Evolutionary conservation across 106 monocot species (phyloP).

Genomic region (Chionographis japonica): DNA sequence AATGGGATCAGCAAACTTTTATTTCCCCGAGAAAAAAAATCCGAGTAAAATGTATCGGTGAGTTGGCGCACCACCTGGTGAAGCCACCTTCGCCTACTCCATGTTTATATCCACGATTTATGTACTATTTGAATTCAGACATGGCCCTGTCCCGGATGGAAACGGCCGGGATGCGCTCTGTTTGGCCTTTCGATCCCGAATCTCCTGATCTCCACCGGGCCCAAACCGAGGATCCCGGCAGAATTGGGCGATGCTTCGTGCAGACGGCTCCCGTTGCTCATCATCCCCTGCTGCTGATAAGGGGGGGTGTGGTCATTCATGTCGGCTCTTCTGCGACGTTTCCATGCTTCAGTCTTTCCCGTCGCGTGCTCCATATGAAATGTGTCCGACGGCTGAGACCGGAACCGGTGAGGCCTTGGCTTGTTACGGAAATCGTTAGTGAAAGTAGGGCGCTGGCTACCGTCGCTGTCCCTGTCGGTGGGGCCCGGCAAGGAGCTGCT

Average conservation of each 20-base stretch:
- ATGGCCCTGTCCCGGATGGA: slow-evolving; percentile 42
- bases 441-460: slow-evolving; percentile 20
- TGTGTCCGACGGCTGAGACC: slow-evolving; percentile 27
- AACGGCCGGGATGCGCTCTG: slow-evolving; percentile 33
- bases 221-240: slow-evolving; percentile 87
- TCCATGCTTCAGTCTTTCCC: slow-evolving; percentile 84
- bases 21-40: slow-evolving; percentile 36
- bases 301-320: slow-evolving; percentile 18
- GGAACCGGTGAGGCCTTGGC: slow-evolving; percentile 28
- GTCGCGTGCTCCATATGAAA: slow-evolving; percentile 36
- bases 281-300: slow-evolving; percentile 24
- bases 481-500: slow-evolving; percentile 29
- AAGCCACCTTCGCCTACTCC: slow-evolving; percentile 1
- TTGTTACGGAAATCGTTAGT: slow-evolving; percentile 33
- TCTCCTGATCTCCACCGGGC: slow-evolving; percentile 53
- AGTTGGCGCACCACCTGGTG: slow-evolving; percentile 1
- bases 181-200: slow-evolving; percentile 58
- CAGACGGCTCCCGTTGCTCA: slow-evolving; percentile 39
- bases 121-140: slow-evolving; percentile 26
- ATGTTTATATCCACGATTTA: background rate
- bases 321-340: slow-evolving; percentile 71
- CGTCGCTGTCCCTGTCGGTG: slow-evolving; percentile 27
- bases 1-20: slow-evolving; percentile 32
- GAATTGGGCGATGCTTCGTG: slow-evolving; percentile 46
- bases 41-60: background rate